Percentiles rank a stretch among this genome's conserved stretches.
These are phyloP conservation scores for Candida andamanensis DNA, from an alignment of 805 yeast genomes.

Conservation along the genomic window DNA sequence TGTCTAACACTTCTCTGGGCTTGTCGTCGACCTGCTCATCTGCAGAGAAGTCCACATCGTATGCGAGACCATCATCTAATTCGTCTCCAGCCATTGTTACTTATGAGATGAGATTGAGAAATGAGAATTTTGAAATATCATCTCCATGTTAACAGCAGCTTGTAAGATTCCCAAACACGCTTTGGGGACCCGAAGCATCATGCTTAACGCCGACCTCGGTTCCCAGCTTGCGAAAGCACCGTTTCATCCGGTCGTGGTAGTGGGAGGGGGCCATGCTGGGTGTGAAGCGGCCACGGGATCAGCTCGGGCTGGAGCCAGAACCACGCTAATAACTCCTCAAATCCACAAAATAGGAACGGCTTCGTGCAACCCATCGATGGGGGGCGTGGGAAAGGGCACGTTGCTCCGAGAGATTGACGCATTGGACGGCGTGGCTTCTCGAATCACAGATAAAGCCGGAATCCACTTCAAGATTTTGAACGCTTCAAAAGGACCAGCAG, in stretches of 20 bases:
- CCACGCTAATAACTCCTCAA: slow-evolving; percentile 74
- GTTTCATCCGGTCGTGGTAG: slow-evolving; percentile 66
- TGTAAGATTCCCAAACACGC: too few relatives aligned
- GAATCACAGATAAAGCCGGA: slow-evolving; percentile 89
- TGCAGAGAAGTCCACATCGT: slow-evolving; percentile 38
- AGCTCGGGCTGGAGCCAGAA: slow-evolving; percentile 72
- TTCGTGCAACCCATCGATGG: slow-evolving; percentile 96
- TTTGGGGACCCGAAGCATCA: too few relatives aligned
- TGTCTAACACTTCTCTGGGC: slow-evolving; percentile 18
- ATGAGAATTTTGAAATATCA: not conserved
- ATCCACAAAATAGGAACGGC: slow-evolving; percentile 81
- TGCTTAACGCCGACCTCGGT: slow-evolving; percentile 33
- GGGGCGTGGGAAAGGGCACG: slow-evolving; percentile 98
- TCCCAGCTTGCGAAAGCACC: slow-evolving; percentile 23
- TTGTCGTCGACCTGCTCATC: slow-evolving; percentile 16
- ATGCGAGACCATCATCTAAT: slow-evolving; percentile 72
- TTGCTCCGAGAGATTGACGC: slow-evolving; percentile 92
- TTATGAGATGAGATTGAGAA: slow-evolving; percentile 7
- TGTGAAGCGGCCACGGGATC: slow-evolving; percentile 95
- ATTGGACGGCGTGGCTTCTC: slow-evolving; percentile 83
- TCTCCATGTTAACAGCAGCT: not conserved
- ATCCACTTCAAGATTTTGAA: slow-evolving; percentile 86
- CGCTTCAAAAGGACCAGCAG: slow-evolving; percentile 88
- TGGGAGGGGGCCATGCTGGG: slow-evolving; percentile 99
- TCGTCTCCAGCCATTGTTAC: slow-evolving; percentile 50